Conservation (phyloP, 768 basidiomycete genomes). For the Guyanaporus albipodus region DNA sequence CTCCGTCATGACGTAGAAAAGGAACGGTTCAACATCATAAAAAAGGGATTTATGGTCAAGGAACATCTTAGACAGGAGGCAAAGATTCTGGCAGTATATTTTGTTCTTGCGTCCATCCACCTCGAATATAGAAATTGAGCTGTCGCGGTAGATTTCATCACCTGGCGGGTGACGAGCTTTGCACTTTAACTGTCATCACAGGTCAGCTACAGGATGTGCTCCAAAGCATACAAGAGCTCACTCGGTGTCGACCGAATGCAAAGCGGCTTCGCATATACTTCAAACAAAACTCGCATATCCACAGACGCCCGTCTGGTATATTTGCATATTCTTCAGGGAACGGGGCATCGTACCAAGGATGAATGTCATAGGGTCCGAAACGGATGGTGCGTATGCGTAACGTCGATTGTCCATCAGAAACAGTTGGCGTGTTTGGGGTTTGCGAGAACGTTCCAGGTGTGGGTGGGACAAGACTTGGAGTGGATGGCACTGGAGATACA, state of each 20-base stretch:
- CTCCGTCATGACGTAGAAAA: constrained; percentile 98
- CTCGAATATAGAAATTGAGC: constrained; percentile 86
- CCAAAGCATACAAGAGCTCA: constrained; percentile 37
- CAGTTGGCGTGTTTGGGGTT: constrained; percentile 28
- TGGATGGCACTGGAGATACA: constrained; percentile 37
- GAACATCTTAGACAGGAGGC: constrained; percentile 97
- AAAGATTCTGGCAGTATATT: constrained; percentile 99
- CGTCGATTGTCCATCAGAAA: constrained; percentile 23
- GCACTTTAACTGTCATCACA: constrained; percentile 75
- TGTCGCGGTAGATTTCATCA: constrained; percentile 96
- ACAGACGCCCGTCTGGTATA: constrained; percentile 86
- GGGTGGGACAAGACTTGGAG: constrained; percentile 29
- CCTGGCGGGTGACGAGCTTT: constrained; percentile 94
- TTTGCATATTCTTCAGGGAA: constrained; percentile 96
- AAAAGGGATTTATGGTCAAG: constrained; percentile 98
- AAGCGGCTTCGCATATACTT: constrained; percentile 98
- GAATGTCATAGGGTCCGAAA: constrained; percentile 88
- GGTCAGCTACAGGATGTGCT: constrained; percentile 8
- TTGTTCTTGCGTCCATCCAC: constrained; percentile 99
- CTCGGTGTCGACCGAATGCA: constrained; percentile 79
- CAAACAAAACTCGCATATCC: constrained; percentile 97
- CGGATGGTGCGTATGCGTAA: constrained; percentile 84
- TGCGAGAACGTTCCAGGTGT: constrained; percentile 35
- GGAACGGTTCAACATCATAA: constrained; percentile 98
- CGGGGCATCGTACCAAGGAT: constrained; percentile 98